Percentiles rank a stretch among this genome's conserved stretches.
These are phyloP conservation scores for Aspergillus jensenii DNA, from an alignment of 2,329 filamentous ascomycete species.

Conservation along the genomic window DNA sequence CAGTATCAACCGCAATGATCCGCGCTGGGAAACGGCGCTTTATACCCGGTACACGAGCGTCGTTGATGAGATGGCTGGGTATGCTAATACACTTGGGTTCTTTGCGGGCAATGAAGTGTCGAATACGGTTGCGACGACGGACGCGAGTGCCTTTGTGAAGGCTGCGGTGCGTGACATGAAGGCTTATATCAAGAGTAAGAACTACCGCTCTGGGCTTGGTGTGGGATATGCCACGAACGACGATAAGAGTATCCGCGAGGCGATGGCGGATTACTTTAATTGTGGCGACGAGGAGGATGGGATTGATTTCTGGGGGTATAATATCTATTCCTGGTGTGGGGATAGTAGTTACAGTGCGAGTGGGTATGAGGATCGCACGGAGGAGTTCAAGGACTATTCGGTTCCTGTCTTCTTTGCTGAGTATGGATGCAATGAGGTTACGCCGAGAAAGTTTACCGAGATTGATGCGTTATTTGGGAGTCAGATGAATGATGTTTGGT, in stretches of 20 bases:
- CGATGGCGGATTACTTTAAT: constrained; percentile 91
- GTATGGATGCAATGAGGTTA: constrained; percentile 83
- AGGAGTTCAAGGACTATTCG: constrained; percentile 83
- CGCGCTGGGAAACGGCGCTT: constrained; percentile 74
- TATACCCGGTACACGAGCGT: constrained; percentile 79
- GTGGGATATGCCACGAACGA: constrained; percentile 96
- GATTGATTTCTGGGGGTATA: constrained; percentile 99
- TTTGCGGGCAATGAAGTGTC: constrained; percentile 97
- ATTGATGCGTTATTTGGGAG: constrained; percentile 74
- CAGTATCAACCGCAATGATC: constrained; percentile 80
- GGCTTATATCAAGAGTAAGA: constrained; percentile 78
- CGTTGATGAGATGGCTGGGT: constrained; percentile 74
- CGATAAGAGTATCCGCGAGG: constrained; percentile 73
- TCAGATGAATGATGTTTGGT: constrained; percentile 82
- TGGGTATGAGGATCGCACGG: constrained; percentile 75
- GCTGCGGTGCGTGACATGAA: constrained; percentile 94
- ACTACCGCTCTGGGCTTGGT: constrained; percentile 75
- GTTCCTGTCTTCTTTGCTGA: constrained; percentile 97
- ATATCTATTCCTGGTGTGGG: constrained; percentile 99
- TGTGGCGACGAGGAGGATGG: constrained; percentile 65
- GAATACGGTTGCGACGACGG: constrained; percentile 81
- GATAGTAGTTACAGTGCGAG: constrained; percentile 73
- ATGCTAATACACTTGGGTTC: constrained; percentile 90
- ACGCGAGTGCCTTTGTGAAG: constrained; percentile 91
- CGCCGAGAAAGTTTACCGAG: constrained; percentile 77